Evolutionary conservation across 345 rosid genomes (phyloP).

Genomic region (Citrus maxima): DNA sequence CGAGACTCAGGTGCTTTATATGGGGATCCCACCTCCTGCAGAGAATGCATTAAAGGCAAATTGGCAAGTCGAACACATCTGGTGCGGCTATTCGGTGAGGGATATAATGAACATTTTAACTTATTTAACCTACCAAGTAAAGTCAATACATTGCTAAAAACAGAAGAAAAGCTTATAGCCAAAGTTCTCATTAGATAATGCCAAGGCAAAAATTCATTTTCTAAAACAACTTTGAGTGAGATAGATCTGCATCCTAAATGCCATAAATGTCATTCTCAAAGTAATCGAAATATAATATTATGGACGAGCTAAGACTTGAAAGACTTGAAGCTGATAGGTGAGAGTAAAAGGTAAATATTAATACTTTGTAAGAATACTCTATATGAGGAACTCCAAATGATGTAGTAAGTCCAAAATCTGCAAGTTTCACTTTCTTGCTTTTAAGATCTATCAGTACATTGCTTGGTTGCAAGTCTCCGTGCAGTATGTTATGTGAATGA

Average conservation of each 20-base stretch:
- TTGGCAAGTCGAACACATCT: neutral
- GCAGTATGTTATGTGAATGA: slow-evolving; percentile 47
- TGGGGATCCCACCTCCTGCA: slow-evolving; percentile 37
- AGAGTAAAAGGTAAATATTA: neutral
- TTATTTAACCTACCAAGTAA: neutral
- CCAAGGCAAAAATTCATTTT: neutral
- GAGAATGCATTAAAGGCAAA: neutral
- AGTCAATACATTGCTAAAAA: neutral
- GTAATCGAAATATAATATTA: neutral
- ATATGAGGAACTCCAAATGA: slow-evolving; percentile 33
- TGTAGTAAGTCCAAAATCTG: slow-evolving; percentile 55
- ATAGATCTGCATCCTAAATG: neutral
- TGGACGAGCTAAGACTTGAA: neutral
- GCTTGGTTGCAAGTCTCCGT: slow-evolving; percentile 48
- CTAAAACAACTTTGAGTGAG: neutral
- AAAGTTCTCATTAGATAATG: neutral
- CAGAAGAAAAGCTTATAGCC: neutral
- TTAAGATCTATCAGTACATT: slow-evolving; percentile 46
- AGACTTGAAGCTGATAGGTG: neutral
- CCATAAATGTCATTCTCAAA: neutral
- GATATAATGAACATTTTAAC: neutral
- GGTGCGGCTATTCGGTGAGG: neutral
- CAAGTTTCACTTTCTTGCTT: slow-evolving; percentile 40
- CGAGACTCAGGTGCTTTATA: slow-evolving; percentile 50
- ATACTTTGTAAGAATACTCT: slow-evolving; percentile 40